phyloP scores from a whole-genome alignment of 176 grass and related monocot species.

The Aegilops umbellulata region DNA sequence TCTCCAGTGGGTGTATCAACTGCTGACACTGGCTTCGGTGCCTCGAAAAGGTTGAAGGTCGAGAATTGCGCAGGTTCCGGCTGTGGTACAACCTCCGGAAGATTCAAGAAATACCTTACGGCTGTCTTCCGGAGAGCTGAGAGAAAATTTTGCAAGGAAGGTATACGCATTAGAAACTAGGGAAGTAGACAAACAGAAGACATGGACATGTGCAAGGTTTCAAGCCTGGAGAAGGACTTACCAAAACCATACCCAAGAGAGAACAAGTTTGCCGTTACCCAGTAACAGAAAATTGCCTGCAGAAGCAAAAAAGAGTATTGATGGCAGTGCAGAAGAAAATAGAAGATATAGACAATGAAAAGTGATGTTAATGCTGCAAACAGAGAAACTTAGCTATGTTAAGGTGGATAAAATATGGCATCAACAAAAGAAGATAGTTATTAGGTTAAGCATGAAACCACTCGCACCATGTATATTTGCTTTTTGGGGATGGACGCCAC shows the following conservation, averaged over 20 bases:
- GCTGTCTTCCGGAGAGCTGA: slow-evolving; percentile 56
- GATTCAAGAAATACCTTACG: slow-evolving; percentile 49
- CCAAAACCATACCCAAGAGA: slow-evolving; percentile 71
- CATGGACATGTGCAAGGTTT: neutral
- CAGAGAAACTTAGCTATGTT: neutral
- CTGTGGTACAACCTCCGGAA: slow-evolving; percentile 53
- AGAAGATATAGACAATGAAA: neutral
- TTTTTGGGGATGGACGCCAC: neutral
- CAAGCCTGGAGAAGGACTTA: slow-evolving; percentile 34
- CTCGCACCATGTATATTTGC: neutral
- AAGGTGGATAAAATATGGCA: neutral
- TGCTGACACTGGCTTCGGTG: slow-evolving; percentile 40
- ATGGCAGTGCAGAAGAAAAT: neutral
- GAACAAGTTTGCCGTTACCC: slow-evolving; percentile 89
- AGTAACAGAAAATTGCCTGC: slow-evolving; percentile 96
- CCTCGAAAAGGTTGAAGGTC: slow-evolving; percentile 37
- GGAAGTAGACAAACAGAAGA: neutral
- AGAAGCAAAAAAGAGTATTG: slow-evolving; percentile 12
- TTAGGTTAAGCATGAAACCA: neutral
- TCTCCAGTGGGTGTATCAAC: slow-evolving; percentile 16
- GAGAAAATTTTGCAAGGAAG: neutral
- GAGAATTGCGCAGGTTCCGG: slow-evolving; percentile 14
- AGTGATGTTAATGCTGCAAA: neutral
- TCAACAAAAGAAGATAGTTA: neutral
- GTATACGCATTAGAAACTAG: slow-evolving; percentile 9